phyloP scores from a whole-genome alignment of 225 moss, liverwort and hornwort species.

The Thuidium tamariscinum region DNA sequence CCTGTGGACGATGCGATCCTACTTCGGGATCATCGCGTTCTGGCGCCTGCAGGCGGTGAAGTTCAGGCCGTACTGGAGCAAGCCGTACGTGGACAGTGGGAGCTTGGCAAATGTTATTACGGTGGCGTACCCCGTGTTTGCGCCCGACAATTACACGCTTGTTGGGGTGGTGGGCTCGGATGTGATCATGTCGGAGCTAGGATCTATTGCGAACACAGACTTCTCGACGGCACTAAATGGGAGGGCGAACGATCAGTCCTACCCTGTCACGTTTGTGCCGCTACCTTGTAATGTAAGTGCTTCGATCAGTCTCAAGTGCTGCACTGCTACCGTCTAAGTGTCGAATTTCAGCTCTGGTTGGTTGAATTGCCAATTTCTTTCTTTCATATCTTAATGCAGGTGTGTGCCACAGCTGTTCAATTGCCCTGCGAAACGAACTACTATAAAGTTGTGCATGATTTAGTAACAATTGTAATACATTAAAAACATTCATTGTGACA shows the following conservation, averaged over 20 bases:
- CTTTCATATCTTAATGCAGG: neutral
- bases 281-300: slow-evolving; percentile 29
- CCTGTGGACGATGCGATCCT: slow-evolving; percentile 33
- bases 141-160: slow-evolving; percentile 28
- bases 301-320: neutral
- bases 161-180: slow-evolving; percentile 38
- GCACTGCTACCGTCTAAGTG: neutral
- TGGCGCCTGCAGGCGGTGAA: slow-evolving; percentile 6
- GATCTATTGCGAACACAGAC: neutral
- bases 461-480: neutral
- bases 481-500: neutral
- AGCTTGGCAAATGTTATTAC: slow-evolving; percentile 16
- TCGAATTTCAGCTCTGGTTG: neutral
- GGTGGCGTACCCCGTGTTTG: slow-evolving; percentile 29
- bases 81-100: slow-evolving; percentile 11
- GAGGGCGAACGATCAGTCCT: slow-evolving; percentile 2
- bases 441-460: neutral
- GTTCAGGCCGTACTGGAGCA: slow-evolving; percentile 21
- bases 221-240: slow-evolving; percentile 1
- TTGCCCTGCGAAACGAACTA: neutral
- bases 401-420: neutral
- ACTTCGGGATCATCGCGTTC: slow-evolving; percentile 21
- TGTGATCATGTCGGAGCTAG: slow-evolving; percentile 22
- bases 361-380: neutral
- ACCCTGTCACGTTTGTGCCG: neutral